A percentile compares a stretch with the other conserved stretches of the same genome.
These are phyloP conservation scores for Maudiozyma bulderi DNA, from an alignment of 805 yeast genomes.

Conservation along the genomic window DNA sequence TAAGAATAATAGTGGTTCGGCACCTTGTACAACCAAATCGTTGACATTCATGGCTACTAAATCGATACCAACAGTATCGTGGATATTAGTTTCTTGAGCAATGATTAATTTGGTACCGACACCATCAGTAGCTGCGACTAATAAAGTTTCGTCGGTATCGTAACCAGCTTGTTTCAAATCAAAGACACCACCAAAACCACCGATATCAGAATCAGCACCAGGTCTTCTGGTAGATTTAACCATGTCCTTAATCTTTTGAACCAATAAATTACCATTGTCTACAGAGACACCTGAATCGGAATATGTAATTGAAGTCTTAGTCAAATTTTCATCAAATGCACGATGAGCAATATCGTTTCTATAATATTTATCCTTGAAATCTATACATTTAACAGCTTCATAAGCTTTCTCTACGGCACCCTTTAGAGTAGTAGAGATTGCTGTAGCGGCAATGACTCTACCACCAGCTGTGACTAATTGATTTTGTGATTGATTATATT, in stretches of 20 bases:
- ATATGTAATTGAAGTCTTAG: slow-evolving; percentile 51
- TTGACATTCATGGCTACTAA: slow-evolving; percentile 98
- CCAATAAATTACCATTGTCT: slow-evolving; percentile 86
- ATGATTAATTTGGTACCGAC: slow-evolving; percentile 95
- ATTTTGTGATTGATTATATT: slow-evolving; percentile 35
- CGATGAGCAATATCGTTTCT: slow-evolving; percentile 93
- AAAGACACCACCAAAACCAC: slow-evolving; percentile 97
- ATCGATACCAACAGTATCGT: slow-evolving; percentile 97
- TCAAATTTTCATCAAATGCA: slow-evolving; percentile 52
- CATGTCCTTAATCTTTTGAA: slow-evolving; percentile 78
- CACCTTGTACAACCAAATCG: slow-evolving; percentile 97
- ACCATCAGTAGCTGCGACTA: slow-evolving; percentile 98
- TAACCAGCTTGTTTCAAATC: slow-evolving; percentile 86
- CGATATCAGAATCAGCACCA: slow-evolving; percentile 96
- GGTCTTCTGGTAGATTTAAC: slow-evolving; percentile 89
- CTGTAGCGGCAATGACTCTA: slow-evolving; percentile 91
- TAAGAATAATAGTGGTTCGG: slow-evolving; percentile 89
- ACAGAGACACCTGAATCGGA: slow-evolving; percentile 97
- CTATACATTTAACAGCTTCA: slow-evolving; percentile 66
- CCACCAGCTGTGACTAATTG: slow-evolving; percentile 84
- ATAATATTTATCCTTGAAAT: slow-evolving; percentile 68
- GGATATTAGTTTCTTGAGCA: slow-evolving; percentile 82
- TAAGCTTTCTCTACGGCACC: slow-evolving; percentile 84
- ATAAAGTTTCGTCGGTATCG: slow-evolving; percentile 57
- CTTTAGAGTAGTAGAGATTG: slow-evolving; percentile 63